Conservation (phyloP, 768 basidiomycete species). For the Auricularia sp. region DNA sequence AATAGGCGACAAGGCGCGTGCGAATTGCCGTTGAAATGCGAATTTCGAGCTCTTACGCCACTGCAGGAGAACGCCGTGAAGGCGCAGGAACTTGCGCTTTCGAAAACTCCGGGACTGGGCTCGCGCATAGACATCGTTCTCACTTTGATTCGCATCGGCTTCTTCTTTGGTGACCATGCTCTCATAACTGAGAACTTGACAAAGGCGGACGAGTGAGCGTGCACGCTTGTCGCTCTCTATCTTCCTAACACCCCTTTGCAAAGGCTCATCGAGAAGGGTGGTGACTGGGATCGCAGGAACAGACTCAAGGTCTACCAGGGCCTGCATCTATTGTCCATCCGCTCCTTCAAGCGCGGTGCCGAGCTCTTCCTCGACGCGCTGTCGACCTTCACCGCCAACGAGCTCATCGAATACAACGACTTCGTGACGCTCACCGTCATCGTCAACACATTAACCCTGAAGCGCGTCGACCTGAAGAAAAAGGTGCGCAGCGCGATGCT, state of each 20-base stretch:
- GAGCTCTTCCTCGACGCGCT: slow-evolving; percentile 83
- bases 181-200: slow-evolving; percentile 63
- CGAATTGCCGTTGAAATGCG: too few relatives aligned
- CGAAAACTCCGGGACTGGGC: slow-evolving; percentile 88
- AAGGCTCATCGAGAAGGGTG: slow-evolving; percentile 87
- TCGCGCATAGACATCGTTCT: slow-evolving; percentile 89
- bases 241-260: background rate
- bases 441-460: slow-evolving; percentile 63
- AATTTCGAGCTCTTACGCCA: too few relatives aligned
- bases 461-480: slow-evolving; percentile 82
- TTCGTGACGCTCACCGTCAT: slow-evolving; percentile 83
- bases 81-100: slow-evolving; percentile 74
- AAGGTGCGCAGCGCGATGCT: slow-evolving; percentile 40
- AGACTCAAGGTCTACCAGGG: slow-evolving; percentile 93
- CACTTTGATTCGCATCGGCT: slow-evolving; percentile 76
- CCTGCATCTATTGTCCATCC: slow-evolving; percentile 72
- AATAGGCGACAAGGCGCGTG: slow-evolving; percentile 69
- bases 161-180: slow-evolving; percentile 77
- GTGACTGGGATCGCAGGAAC: slow-evolving; percentile 97
- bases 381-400: slow-evolving; percentile 89
- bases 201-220: slow-evolving; percentile 66
- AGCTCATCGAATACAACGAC: slow-evolving; percentile 79
- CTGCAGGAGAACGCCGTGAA: slow-evolving; percentile 66
- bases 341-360: slow-evolving; percentile 85
- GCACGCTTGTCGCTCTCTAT: slow-evolving; percentile 8